phyloP scores from a whole-genome alignment of 148 eudicot species.

The Camellia lanceoleosa region DNA sequence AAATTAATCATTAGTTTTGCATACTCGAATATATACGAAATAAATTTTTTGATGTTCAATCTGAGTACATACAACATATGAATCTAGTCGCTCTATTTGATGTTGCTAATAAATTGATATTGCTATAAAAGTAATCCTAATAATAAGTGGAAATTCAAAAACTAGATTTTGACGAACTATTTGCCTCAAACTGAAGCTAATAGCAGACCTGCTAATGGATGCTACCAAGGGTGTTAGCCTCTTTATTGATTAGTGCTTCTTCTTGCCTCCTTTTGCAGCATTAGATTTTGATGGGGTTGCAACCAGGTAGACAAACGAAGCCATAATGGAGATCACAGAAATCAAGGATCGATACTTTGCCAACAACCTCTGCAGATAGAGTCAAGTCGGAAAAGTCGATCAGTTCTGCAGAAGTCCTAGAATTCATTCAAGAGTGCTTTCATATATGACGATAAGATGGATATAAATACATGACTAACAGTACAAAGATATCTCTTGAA shows the following conservation, averaged over 20 bases:
- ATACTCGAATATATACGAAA: too few species aligned
- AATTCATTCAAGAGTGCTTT: neutral
- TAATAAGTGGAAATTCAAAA: neutral
- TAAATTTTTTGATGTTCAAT: too few species aligned
- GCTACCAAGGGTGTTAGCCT: neutral
- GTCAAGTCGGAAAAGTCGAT: neutral
- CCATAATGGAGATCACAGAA: constrained; percentile 61
- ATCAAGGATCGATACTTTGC: constrained; percentile 76
- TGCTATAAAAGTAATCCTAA: too few species aligned
- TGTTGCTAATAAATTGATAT: too few species aligned
- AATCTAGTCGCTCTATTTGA: too few species aligned
- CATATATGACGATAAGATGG: too few species aligned
- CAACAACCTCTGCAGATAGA: constrained; percentile 66
- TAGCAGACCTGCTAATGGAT: neutral
- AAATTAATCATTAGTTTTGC: too few species aligned
- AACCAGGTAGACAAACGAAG: constrained; percentile 62
- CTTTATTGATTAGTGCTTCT: constrained; percentile 47
- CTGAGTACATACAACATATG: too few species aligned
- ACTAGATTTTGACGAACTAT: neutral
- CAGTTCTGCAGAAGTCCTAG: neutral
- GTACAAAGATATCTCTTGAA: neutral
- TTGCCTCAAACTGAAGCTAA: neutral
- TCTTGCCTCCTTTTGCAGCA: constrained; percentile 46
- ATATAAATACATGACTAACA: neutral
- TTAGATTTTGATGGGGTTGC: constrained; percentile 58